phyloP scores from a whole-genome alignment of 2,329 filamentous ascomycete genomes.

The Arthrobotrys iridis region DNA sequence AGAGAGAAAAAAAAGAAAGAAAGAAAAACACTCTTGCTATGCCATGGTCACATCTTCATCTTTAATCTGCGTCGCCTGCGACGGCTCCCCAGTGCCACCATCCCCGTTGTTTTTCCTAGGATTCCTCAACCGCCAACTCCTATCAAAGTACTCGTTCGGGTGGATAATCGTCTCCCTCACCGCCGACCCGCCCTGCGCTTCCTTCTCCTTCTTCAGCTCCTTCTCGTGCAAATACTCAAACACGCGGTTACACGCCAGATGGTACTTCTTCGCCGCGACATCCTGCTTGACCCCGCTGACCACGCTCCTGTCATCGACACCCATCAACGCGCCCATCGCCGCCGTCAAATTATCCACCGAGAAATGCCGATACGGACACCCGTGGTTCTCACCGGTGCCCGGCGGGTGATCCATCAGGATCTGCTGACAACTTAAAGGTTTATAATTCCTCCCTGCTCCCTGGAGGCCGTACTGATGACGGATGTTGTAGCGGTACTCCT shows the following conservation, averaged over 20 bases:
- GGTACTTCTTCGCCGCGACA: slow-evolving; percentile 85
- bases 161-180: slow-evolving; percentile 90
- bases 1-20: not conserved
- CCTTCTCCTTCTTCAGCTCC: slow-evolving; percentile 79
- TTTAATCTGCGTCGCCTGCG: slow-evolving; percentile 22
- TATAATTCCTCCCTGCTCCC: slow-evolving; percentile 88
- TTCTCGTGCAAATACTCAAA: slow-evolving; percentile 87
- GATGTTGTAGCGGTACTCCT: slow-evolving; percentile 96
- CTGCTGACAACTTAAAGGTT: slow-evolving; percentile 92
- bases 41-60: slow-evolving; percentile 44
- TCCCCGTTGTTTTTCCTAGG: slow-evolving; percentile 64
- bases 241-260: slow-evolving; percentile 95
- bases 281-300: slow-evolving; percentile 86
- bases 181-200: slow-evolving; percentile 72
- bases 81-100: not conserved
- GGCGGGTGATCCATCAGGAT: slow-evolving; percentile 89
- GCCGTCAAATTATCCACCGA: slow-evolving; percentile 81
- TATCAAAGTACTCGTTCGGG: slow-evolving; percentile 97
- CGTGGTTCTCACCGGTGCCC: slow-evolving; percentile 86
- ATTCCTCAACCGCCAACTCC: slow-evolving; percentile 88
- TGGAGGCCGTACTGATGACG: slow-evolving; percentile 96
- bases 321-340: slow-evolving; percentile 77
- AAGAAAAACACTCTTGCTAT: not conserved
- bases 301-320: slow-evolving; percentile 79
- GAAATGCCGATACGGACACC: slow-evolving; percentile 97